phyloP scores from a whole-genome alignment of 176 grass and related monocot species.

The Thalia dealbata region DNA sequence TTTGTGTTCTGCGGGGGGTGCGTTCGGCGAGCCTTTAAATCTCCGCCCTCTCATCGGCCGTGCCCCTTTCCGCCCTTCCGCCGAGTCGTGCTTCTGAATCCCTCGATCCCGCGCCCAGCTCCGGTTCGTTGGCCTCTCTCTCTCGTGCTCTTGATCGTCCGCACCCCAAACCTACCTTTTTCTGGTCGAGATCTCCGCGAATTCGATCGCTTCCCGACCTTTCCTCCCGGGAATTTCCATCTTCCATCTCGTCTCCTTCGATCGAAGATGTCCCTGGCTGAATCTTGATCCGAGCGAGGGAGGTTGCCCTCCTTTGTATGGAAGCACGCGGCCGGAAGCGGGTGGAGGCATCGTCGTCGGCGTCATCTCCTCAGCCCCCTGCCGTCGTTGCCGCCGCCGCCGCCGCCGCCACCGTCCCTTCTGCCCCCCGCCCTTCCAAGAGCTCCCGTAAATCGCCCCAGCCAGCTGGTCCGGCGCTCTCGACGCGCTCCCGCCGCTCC shows the following conservation, averaged over 20 bases:
- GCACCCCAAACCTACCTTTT: background rate
- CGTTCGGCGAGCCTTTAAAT: too few species aligned
- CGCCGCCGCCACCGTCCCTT: background rate
- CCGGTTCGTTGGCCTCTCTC: constrained; percentile 22
- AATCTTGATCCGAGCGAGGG: constrained; percentile 19
- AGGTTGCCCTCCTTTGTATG: constrained; percentile 45
- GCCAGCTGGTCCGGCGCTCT: constrained; percentile 22
- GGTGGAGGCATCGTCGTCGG: constrained; percentile 56
- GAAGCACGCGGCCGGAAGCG: constrained; percentile 90
- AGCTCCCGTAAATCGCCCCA: constrained; percentile 30
- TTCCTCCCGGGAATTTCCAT: background rate
- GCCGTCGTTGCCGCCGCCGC: background rate
- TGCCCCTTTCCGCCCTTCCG: too few species aligned
- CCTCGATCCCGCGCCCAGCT: too few species aligned
- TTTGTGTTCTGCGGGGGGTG: too few species aligned
- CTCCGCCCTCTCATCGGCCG: too few species aligned
- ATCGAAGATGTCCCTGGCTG: background rate
- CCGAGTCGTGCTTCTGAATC: too few species aligned
- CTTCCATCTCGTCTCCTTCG: background rate
- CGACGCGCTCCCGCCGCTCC: constrained; percentile 23
- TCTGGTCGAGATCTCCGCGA: background rate
- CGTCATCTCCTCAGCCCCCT: constrained; percentile 43
- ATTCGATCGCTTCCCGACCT: background rate
- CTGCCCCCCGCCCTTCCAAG: constrained; percentile 9
- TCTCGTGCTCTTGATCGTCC: background rate